Evolutionary conservation across 352 stramenopile genomes (phyloP), one percentile per base, ranked within the genome.

Genomic region (Pythium folliculosum): DNA sequence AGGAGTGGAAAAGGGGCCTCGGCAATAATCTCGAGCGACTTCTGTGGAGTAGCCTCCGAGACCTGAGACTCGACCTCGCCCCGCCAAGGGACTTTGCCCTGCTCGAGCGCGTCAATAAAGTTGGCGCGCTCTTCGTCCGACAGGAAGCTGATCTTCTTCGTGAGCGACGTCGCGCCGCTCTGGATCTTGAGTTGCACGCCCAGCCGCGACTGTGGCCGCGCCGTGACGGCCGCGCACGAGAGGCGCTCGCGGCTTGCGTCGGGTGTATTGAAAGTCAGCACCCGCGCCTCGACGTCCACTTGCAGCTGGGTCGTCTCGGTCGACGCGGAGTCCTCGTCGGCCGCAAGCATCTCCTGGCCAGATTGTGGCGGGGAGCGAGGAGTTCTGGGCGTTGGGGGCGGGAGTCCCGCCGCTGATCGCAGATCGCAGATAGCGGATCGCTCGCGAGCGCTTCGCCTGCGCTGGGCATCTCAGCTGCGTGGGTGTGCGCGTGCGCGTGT

Each of bases 161-260:
- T 94, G 30, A 92, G 63, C 40, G 81, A 77, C 21, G 77, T 78
- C 40, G 79, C 82, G 43, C 72, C 73, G 3, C 80, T 90, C 75
- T 93, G 84, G 61, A 95, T 93, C 71, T 90, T 91, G 57, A 95
- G 77, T 60, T 95, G 86, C 76, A 95, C 88, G 22, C 81, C 81
- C 4, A 90, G 65, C 0, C 84, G 71, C 5, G 82, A 88, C 67
- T 91, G 80, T 17, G 83, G 79, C 32, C 85, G 82, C 52, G 84
- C 86, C 25, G 84, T 91, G 30, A 93, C 82, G 0, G 84, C 80
- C 0, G 86, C 81, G 55, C 83, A 93, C 51, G 81, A 90, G 65
- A 89, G 92, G 57, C 84, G 86, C 65, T 94, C 86, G 12, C 82
- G 70, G 44, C 77, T 77, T 53, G 91, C 84, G 57, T 90, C 77